A percentile compares a stretch with the other conserved stretches of the same genome.
Conservation (phyloP, 129 eudicot species). For the Daucus carota region DH1_v3.0 NC_030383.2:826501-827000, state of each 20-base stretch:
- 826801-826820: not conserved
- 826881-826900: not conserved
- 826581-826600: too few relatives aligned
- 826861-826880: constrained; percentile 1
- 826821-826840: not conserved
- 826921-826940: not conserved
- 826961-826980: not conserved
- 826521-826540: not conserved
- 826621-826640: too few relatives aligned
- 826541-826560: not conserved
- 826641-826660: too few relatives aligned
- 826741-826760: too few relatives aligned
- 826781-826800: not conserved
- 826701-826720: too few relatives aligned
- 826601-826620: too few relatives aligned
- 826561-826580: too few relatives aligned
- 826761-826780: not conserved
- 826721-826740: too few relatives aligned
- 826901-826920: not conserved
- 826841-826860: not conserved
- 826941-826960: not conserved
- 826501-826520: not conserved
- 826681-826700: too few relatives aligned
- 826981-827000: not conserved
- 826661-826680: too few relatives aligned